A percentile compares a stretch with the other conserved stretches of the same genome.
These are phyloP conservation scores for Linderniella brevidens DNA, from an alignment of 257 asterid species.

Conservation along the genomic window DNA sequence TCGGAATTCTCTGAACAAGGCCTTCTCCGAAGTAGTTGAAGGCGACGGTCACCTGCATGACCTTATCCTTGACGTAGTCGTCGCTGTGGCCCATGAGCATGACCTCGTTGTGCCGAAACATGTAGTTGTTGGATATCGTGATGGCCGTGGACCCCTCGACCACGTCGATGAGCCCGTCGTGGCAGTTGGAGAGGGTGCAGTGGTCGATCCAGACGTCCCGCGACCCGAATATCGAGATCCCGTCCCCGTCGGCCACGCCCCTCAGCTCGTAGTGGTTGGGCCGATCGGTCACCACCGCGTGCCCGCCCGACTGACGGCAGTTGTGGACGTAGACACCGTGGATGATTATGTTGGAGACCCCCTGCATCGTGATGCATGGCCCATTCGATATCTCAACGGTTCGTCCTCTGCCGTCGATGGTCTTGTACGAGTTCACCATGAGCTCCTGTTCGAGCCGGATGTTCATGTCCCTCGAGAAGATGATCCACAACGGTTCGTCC, in stretches of 20 bases:
- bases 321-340: conserved; percentile 49
- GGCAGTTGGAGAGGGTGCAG: conserved; percentile 40
- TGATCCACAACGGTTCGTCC: conserved; percentile 54
- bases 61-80: conserved; percentile 29
- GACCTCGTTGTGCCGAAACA: conserved; percentile 52
- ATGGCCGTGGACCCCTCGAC: conserved; percentile 44
- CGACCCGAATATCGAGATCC: conserved; percentile 39
- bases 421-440: conserved; percentile 54
- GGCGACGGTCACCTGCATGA: conserved; percentile 62
- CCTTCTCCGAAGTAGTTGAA: conserved; percentile 64
- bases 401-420: conserved; percentile 61
- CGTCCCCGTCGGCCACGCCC: conserved; percentile 58
- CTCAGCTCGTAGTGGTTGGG: conserved; percentile 36
- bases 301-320: conserved; percentile 37
- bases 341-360: conserved; percentile 35
- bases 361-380: conserved; percentile 48
- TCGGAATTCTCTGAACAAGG: conserved; percentile 53
- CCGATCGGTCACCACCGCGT: conserved; percentile 26
- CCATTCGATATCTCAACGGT: conserved; percentile 36
- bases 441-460: conserved; percentile 31
- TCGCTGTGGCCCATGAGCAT: conserved; percentile 71
- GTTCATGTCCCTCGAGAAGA: conserved; percentile 42
- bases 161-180: conserved; percentile 49
- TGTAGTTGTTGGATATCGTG: conserved; percentile 49
- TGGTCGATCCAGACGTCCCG: conserved; percentile 60